phyloP scores from a whole-genome alignment of 306 rosid species.

The Rosa rugosa region DNA sequence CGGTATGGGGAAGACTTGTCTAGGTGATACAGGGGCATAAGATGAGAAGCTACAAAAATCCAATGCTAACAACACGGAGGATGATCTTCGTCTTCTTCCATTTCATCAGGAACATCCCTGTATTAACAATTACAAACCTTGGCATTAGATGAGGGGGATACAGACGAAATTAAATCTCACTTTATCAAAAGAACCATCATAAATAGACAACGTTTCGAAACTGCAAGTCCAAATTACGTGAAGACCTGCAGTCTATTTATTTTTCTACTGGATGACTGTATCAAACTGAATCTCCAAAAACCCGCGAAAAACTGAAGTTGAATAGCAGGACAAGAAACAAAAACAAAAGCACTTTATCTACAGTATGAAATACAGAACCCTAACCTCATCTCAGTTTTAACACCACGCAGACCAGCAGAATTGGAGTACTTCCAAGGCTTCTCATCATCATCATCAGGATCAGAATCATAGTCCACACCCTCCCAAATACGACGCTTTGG shows the following conservation, averaged over 20 bases:
- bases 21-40: conserved; percentile 14
- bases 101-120: conserved; percentile 53
- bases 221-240: background rate
- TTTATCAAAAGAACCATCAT: background rate
- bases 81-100: conserved; percentile 56
- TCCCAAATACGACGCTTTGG: conserved; percentile 80
- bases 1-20: background rate
- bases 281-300: background rate
- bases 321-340: background rate
- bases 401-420: conserved; percentile 1
- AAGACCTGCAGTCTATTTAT: background rate
- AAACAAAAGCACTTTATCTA: background rate
- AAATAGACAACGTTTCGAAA: background rate
- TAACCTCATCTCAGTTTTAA: conserved; percentile 41
- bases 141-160: conserved; percentile 14
- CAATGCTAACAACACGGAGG: conserved; percentile 30
- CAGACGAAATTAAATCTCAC: background rate
- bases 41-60: conserved; percentile 22
- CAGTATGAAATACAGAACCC: conserved; percentile 5
- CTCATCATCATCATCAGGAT: conserved; percentile 49
- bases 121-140: conserved; percentile 15
- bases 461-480: conserved; percentile 81
- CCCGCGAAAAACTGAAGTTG: background rate
- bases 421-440: conserved; percentile 28
- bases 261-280: background rate